Evolutionary conservation across 192 early-diverging fungal genomes (phyloP).

Genomic region (Backusella circina): DNA sequence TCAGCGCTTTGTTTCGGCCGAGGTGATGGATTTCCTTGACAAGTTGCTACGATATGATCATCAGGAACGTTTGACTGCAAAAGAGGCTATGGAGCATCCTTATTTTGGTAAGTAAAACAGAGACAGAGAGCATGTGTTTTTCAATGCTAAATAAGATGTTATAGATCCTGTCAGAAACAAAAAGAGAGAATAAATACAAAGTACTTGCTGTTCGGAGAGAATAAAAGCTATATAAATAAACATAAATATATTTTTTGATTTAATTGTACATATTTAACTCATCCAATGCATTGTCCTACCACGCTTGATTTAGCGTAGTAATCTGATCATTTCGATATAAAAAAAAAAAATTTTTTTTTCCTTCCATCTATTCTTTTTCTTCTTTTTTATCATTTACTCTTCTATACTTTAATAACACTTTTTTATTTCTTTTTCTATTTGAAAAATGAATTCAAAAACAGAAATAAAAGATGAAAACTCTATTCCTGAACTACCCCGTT

Average conservation of each 20-base stretch:
- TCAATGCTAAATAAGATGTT: not conserved
- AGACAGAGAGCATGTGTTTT: not conserved
- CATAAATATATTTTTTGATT: too few species aligned
- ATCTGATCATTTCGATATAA: too few species aligned
- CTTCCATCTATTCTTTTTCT: not conserved
- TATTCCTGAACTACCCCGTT: conserved; percentile 1
- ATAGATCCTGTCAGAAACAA: conserved; percentile 3
- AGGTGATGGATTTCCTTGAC: conserved; percentile 89
- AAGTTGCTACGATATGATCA: conserved; percentile 91
- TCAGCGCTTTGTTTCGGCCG: conserved; percentile 74
- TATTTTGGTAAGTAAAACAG: conserved; percentile 64
- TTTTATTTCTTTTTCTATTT: not conserved
- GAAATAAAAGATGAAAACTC: not conserved
- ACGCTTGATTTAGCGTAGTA: too few species aligned
- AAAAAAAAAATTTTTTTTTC: too few species aligned
- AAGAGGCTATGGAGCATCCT: conserved; percentile 85
- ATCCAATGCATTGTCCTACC: too few species aligned
- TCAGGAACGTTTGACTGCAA: conserved; percentile 80
- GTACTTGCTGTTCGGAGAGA: too few species aligned
- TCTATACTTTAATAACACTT: not conserved
- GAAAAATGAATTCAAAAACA: not conserved
- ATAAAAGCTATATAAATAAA: too few species aligned
- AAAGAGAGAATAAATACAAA: too few species aligned
- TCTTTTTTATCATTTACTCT: not conserved
- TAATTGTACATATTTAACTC: too few species aligned